Percentiles rank a stretch among this genome's conserved stretches.
Evolutionary conservation across 2,329 filamentous ascomycete species (phyloP).

Genomic region (Huntiella moniliformis): DNA sequence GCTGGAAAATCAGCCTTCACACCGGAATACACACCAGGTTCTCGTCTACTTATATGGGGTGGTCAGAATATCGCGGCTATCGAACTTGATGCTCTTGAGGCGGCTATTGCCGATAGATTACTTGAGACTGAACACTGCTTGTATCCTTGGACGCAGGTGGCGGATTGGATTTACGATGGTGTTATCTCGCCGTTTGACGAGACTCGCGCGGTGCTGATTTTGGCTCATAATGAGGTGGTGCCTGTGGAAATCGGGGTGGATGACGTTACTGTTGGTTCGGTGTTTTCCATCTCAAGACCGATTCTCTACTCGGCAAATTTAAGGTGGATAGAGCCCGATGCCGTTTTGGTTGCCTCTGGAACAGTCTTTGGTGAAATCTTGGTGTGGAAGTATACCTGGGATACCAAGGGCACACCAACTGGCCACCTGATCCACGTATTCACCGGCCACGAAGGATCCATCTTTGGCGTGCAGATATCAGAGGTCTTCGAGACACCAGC

Average conservation of each 20-base stretch:
- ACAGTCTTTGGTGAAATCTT: constrained; percentile 91
- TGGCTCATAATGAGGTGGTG: constrained; percentile 71
- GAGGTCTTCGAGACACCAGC: constrained; percentile 22
- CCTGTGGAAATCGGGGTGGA: constrained; percentile 23
- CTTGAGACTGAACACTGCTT: constrained; percentile 4
- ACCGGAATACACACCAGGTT: constrained; percentile 5
- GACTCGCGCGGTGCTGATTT: constrained; percentile 43
- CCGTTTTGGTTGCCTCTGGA: constrained; percentile 63
- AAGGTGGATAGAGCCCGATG: constrained; percentile 35
- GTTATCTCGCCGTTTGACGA: constrained; percentile 28
- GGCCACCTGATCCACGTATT: constrained; percentile 34
- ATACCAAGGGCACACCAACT: neutral
- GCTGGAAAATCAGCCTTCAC: neutral
- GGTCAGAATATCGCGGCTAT: constrained; percentile 30
- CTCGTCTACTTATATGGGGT: constrained; percentile 48
- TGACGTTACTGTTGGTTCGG: constrained; percentile 23
- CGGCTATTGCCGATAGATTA: constrained; percentile 7
- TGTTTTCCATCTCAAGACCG: constrained; percentile 52
- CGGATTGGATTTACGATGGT: constrained; percentile 65
- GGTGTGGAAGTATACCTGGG: constrained; percentile 56
- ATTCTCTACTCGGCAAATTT: constrained; percentile 77
- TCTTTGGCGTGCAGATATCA: constrained; percentile 78
- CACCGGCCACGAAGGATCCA: constrained; percentile 68
- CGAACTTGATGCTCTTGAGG: constrained; percentile 19
- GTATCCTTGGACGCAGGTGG: constrained; percentile 19